phyloP scores from a whole-genome alignment of 345 rosid genomes.

The Mallotus nudiflorus region DNA sequence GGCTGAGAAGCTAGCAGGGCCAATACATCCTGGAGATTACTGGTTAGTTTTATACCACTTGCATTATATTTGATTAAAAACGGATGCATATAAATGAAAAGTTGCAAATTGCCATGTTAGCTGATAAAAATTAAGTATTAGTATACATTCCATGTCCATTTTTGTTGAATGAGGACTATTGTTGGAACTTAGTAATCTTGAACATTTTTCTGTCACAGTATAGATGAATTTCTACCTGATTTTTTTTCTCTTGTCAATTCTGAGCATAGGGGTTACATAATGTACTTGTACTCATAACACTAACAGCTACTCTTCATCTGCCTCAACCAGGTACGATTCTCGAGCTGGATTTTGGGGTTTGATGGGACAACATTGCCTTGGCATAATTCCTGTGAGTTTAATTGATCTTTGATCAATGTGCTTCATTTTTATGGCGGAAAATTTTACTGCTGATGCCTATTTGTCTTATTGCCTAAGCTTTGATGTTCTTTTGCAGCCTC shows the following conservation, averaged over 20 bases:
- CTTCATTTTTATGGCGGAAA: background rate
- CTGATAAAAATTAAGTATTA: no score
- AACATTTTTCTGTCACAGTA: background rate
- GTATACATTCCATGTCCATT: background rate
- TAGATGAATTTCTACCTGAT: background rate
- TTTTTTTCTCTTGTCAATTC: background rate
- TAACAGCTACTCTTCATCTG: background rate
- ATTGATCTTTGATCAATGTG: background rate
- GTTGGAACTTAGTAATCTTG: background rate
- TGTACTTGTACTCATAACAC: background rate
- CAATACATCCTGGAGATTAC: slow-evolving; percentile 34
- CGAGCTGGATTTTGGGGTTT: slow-evolving; percentile 38
- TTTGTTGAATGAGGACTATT: background rate
- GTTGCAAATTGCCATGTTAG: background rate
- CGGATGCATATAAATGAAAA: background rate
- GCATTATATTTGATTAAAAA: background rate
- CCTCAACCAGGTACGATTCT: slow-evolving; percentile 27
- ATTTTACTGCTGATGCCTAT: background rate
- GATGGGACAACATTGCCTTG: slow-evolving; percentile 29
- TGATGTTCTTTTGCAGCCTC: slow-evolving; percentile 19
- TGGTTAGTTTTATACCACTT: slow-evolving; percentile 22
- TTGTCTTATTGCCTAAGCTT: background rate
- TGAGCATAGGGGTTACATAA: background rate
- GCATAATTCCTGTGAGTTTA: slow-evolving; percentile 36
- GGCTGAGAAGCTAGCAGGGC: slow-evolving; percentile 33